Evolutionary conservation across 1,139 yeast species (phyloP).

Genomic region (Magnusiomyces fungicola): DNA sequence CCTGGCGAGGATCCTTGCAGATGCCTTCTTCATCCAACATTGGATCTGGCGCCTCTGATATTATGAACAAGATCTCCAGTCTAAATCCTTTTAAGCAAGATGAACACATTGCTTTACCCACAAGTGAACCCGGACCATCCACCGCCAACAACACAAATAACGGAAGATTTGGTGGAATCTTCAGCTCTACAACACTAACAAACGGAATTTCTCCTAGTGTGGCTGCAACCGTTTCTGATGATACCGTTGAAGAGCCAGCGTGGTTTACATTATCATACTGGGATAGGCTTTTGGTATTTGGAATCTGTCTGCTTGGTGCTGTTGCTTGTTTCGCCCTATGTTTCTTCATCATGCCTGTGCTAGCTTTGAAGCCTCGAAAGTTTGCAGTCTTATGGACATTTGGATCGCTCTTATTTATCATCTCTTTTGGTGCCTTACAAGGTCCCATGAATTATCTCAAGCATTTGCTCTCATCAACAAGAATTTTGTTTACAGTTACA

Average conservation of each 20-base stretch:
- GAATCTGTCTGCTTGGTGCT: conserved; percentile 69
- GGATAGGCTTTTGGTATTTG: conserved; percentile 74
- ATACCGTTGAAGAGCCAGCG: conserved; percentile 43
- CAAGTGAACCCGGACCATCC: conserved; percentile 36
- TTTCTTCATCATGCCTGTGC: conserved; percentile 77
- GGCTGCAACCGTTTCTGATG: conserved; percentile 6
- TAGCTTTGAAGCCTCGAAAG: conserved; percentile 84
- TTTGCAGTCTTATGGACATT: conserved; percentile 82
- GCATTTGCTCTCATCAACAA: conserved; percentile 67
- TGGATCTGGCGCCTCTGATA: conserved; percentile 25
- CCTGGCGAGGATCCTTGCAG: conserved; percentile 29
- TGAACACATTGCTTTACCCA: conserved; percentile 46
- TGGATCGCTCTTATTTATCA: conserved; percentile 78
- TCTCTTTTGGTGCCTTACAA: conserved; percentile 85
- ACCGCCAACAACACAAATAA: conserved; percentile 64
- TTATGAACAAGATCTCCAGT: conserved; percentile 37
- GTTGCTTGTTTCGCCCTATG: conserved; percentile 74
- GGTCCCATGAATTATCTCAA: conserved; percentile 76
- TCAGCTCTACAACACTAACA: conserved; percentile 4
- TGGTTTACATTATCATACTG: conserved; percentile 63
- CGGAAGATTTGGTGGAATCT: conserved; percentile 55
- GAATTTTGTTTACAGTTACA: conserved; percentile 72
- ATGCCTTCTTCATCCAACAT: conserved; percentile 11
- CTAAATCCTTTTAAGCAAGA: conserved; percentile 37
- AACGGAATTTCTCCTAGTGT: conserved; percentile 2